Conservation (phyloP, 306 rosid species). For the Medicago lupulina region DNA sequence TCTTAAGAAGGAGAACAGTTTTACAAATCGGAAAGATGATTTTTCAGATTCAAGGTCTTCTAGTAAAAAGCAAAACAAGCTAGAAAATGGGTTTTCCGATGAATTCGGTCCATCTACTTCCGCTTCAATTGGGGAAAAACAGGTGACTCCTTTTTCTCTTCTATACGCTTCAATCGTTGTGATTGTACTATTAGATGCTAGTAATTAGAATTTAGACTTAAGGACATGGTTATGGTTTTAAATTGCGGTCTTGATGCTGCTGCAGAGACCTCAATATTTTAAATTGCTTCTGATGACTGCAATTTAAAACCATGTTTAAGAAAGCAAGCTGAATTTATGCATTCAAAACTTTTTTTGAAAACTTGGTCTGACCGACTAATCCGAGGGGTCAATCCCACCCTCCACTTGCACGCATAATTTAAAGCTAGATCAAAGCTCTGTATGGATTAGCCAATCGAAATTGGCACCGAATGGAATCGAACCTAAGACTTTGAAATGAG, state of each 20-base stretch:
- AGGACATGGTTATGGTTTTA: not conserved
- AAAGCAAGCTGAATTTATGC: not conserved
- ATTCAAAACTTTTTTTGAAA: not conserved
- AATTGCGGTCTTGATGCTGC: not conserved
- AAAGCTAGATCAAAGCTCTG: too few relatives aligned
- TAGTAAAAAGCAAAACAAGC: constrained; percentile 44
- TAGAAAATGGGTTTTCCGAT: constrained; percentile 47
- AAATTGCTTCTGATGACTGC: not conserved
- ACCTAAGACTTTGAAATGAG: too few relatives aligned
- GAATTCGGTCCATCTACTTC: constrained; percentile 51
- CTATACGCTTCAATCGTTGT: too few relatives aligned
- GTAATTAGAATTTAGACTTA: not conserved
- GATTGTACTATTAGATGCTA: not conserved
- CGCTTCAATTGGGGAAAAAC: constrained; percentile 38
- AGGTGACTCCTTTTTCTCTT: constrained; percentile 47
- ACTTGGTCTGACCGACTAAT: too few relatives aligned
- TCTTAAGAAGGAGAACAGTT: constrained; percentile 47
- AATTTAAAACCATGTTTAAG: not conserved
- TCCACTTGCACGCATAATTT: too few relatives aligned
- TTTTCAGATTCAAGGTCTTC: constrained; percentile 47
- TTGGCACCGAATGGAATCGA: too few relatives aligned
- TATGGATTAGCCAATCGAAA: too few relatives aligned
- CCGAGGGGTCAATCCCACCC: too few relatives aligned
- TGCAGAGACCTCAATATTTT: not conserved
- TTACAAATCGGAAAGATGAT: constrained; percentile 36